Conservation (phyloP, 257 asterid genomes). For the Scutellaria galericulata region DNA sequence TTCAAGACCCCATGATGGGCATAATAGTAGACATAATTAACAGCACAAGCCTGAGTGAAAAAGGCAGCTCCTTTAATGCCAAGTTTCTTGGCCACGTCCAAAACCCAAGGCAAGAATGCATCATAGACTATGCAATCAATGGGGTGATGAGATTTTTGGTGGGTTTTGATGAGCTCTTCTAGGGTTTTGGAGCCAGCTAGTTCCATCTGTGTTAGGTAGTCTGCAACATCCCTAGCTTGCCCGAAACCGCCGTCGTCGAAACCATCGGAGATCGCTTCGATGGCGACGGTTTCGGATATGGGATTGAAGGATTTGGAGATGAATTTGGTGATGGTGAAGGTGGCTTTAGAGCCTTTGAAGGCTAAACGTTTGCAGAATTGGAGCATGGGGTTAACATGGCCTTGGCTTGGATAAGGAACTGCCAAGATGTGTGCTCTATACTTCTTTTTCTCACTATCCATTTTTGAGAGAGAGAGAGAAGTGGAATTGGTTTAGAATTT, state of each 20-base stretch:
- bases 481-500: too few species aligned
- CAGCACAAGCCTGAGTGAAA: conserved; percentile 79
- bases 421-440: conserved; percentile 55
- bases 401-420: conserved; percentile 83
- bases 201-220: conserved; percentile 48
- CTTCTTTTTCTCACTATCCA: conserved; percentile 39
- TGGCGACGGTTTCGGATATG: conserved; percentile 38
- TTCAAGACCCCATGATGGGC: conserved; percentile 52
- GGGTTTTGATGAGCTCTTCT: conserved; percentile 42
- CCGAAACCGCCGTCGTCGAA: conserved; percentile 63
- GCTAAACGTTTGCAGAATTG: conserved; percentile 73
- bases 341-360: conserved; percentile 57
- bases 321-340: conserved; percentile 65
- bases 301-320: conserved; percentile 52
- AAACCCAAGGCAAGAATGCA: conserved; percentile 74
- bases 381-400: conserved; percentile 83
- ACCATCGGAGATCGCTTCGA: conserved; percentile 75
- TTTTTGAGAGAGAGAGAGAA: background rate
- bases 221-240: conserved; percentile 44
- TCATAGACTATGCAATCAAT: conserved; percentile 70
- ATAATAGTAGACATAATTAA: conserved; percentile 63
- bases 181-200: conserved; percentile 51
- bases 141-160: conserved; percentile 35
- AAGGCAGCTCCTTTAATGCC: conserved; percentile 54
- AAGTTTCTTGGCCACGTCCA: conserved; percentile 54